These are phyloP conservation scores for Saccharomycopsis schoenii DNA, from an alignment of 805 yeast genomes.

Conservation along the genomic window DNA sequence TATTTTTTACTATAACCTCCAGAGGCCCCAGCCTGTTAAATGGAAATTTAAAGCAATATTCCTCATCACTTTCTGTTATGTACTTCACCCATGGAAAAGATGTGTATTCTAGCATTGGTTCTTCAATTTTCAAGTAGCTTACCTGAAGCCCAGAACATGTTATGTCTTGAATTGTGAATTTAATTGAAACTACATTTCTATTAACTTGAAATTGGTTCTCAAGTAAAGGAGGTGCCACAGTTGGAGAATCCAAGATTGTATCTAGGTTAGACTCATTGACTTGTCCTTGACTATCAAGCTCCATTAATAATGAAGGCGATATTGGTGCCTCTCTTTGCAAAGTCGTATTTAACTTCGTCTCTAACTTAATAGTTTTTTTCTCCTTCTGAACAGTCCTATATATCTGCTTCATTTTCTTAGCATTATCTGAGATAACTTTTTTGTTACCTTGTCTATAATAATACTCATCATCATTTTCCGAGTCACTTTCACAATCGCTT, in stretches of 20 bases:
- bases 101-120: slow-evolving; percentile 48
- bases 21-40: slow-evolving; percentile 12
- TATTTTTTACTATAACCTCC: slow-evolving; percentile 14
- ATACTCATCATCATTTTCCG: slow-evolving; percentile 5
- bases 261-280: background rate
- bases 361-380: slow-evolving; percentile 4
- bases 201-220: slow-evolving; percentile 10
- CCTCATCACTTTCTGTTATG: slow-evolving; percentile 34
- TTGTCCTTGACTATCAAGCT: slow-evolving; percentile 7
- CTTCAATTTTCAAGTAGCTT: slow-evolving; percentile 57
- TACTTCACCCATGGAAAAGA: slow-evolving; percentile 77
- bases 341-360: background rate
- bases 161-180: slow-evolving; percentile 54
- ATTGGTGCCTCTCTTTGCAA: slow-evolving; percentile 9
- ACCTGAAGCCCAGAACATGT: slow-evolving; percentile 60
- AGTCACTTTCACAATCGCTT: background rate
- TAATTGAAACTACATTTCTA: slow-evolving; percentile 33
- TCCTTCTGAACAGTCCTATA: slow-evolving; percentile 16
- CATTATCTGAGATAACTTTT: slow-evolving; percentile 5
- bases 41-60: slow-evolving; percentile 22
- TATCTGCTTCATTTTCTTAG: slow-evolving; percentile 11
- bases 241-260: slow-evolving; percentile 6
- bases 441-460: slow-evolving; percentile 1
- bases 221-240: slow-evolving; percentile 1
- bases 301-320: slow-evolving; percentile 14